Base-by-base conservation (phyloP, 1,284 basidiomycete genomes). In the Wallemia hederae region DNA sequence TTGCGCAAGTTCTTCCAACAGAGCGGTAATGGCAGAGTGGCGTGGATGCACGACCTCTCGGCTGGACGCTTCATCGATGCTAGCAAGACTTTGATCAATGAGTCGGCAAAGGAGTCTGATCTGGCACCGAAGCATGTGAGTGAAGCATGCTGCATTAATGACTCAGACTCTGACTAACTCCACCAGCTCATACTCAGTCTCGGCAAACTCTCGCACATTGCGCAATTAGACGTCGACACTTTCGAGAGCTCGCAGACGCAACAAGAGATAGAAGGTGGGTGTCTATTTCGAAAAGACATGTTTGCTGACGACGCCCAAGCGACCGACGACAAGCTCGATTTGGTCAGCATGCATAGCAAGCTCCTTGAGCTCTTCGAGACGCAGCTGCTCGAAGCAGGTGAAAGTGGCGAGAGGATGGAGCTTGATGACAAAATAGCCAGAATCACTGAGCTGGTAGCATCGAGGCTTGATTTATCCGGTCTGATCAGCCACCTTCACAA, bases 21-120 rank as follows among this genome's bases (percentile, higher is more conserved):
- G 59, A 73, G 79, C 61, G 76, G 77, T 0, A 76, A 82, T 66
- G 75, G 80, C 15, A 72, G 78, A 19, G 77, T 90, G 58, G 83
- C 85, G 0, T 98, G 92, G 94, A 75, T 97, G 55, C 85, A 97
- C 69, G 81, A 94, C 69, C 72, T 97, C 55, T 80, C 80, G 0
- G 80, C 82, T 63, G 74, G 74, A 24, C 75, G 79, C 34, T 86
- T 80, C 68, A 77, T 75, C 7, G 71, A 73, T 1, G 87, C 88
- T 1, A 80, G 82, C 0, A 66, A 70, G 19, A 77, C 81, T 14
- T 73, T 97, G 34, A 71, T 82, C 26, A 66, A 67, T 19, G 85
- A 83, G 63, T 77, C 84, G 2, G 71, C 73, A 17, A 68, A 70
- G 24, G 80, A 80, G 3, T 70, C 70, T 1, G 77, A 78, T 61